Evolutionary conservation across 805 yeast species (phyloP).

Genomic region (Spathaspora hagerdaliae): DNA sequence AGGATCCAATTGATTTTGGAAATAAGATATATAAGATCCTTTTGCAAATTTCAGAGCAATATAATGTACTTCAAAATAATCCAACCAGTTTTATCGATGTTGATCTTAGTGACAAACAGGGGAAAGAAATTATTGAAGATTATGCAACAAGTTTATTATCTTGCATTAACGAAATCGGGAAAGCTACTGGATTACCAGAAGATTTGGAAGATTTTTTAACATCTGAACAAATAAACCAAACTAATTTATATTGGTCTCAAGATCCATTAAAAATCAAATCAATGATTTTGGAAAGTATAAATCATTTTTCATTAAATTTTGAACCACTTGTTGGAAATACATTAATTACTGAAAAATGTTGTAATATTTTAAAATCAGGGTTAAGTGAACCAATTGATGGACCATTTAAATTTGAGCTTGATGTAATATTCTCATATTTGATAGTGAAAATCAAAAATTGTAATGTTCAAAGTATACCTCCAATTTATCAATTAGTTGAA

Average conservation of each 20-base stretch:
- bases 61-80: conserved; percentile 7
- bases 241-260: conserved; percentile 40
- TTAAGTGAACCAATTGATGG: conserved; percentile 60
- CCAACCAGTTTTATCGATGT: background rate
- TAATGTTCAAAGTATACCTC: conserved; percentile 35
- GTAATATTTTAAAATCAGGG: conserved; percentile 61
- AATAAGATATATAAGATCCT: conserved; percentile 5
- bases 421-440: conserved; percentile 38
- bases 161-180: conserved; percentile 68
- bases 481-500: conserved; percentile 43
- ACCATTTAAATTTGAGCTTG: conserved; percentile 55
- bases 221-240: conserved; percentile 24
- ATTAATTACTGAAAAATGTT: conserved; percentile 57
- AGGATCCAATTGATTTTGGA: conserved; percentile 37
- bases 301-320: conserved; percentile 38
- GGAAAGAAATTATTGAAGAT: conserved; percentile 28
- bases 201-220: conserved; percentile 38
- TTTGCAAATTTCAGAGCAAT: conserved; percentile 4
- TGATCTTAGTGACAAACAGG: background rate
- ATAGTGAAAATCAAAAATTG: conserved; percentile 24
- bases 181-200: conserved; percentile 62
- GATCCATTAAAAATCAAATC: conserved; percentile 47
- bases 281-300: conserved; percentile 37
- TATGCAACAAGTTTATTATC: conserved; percentile 54
- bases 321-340: conserved; percentile 37